Base-by-base conservation (phyloP, 352 stramenopile genomes). In the Blastocystis sp. region DNA sequence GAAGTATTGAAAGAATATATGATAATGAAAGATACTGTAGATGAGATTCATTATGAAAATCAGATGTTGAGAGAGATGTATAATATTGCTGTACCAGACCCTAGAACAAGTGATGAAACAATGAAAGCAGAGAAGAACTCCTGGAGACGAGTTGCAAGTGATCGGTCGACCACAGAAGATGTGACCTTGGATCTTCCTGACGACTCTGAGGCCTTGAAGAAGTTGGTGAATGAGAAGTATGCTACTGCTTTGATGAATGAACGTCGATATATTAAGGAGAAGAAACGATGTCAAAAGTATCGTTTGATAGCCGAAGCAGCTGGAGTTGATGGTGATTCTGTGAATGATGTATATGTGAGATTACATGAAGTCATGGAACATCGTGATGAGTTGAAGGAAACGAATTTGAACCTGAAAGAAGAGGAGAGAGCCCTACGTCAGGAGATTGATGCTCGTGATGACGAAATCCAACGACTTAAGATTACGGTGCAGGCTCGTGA, bases 221-320 rank as follows among this genome's bases (percentile, higher is more conserved):
- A 84, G 73, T 51, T 84, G 5, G 73, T 84, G 15, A 66, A 84
- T 37, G 73, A 84, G 33, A 84, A 84, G 33, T 84, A 84, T 42
- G 73, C 73, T 0, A 60, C 53, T 13, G 73, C 73, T 17, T 42
- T 84, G 73, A 68, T 84, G 73, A 84, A 84, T 42, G 73, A 84
- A 27, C 44, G 73, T 40, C 73, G 73, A 1, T 84, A 69, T 44
- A 22, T 84, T 13, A 58, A 69, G 53, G 42, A 84, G 73, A 84
- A 68, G 73, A 84, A 84, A 51, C 73, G 53, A 13, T 68, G 73
- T 42, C 19, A 84, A 5, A 84, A 84, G 33, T 84, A 84, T 42
- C 1, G 59, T 15, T 17, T 69, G 27, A 64, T 84, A 22, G 53
- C 56, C 4, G 22, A 68, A 35, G 59, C 51, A 7, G 19, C 40